Percentiles rank a stretch among this genome's conserved stretches.
These are phyloP conservation scores for Amoeboradix gromovi DNA, from an alignment of 371 early-diverging fungal genomes.

Conservation along the genomic window DNA sequence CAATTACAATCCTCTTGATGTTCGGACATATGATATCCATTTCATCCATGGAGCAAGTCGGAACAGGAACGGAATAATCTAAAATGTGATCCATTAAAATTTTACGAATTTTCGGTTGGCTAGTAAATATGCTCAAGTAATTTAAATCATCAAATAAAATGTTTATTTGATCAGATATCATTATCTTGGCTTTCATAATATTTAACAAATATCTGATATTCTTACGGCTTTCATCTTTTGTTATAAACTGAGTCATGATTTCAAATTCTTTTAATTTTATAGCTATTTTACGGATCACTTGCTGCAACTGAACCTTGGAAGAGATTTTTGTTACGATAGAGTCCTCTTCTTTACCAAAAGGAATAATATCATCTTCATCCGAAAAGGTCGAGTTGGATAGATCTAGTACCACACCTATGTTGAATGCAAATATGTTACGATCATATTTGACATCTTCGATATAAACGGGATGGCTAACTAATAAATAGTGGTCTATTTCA, in stretches of 20 bases:
- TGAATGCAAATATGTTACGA: neutral
- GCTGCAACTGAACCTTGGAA: neutral
- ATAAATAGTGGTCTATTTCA: neutral
- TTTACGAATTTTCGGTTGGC: neutral
- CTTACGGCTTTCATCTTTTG: neutral
- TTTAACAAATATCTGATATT: neutral
- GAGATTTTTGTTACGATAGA: neutral
- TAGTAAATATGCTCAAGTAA: neutral
- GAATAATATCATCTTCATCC: neutral
- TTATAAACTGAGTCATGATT: neutral
- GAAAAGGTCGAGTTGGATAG: neutral
- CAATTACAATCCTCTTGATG: neutral
- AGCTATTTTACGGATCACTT: neutral
- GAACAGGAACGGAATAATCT: neutral
- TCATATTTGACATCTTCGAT: neutral
- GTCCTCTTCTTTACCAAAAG: neutral
- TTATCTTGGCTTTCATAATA: neutral
- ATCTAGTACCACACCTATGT: neutral
- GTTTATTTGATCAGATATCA: neutral
- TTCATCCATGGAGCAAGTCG: neutral
- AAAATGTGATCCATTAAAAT: neutral
- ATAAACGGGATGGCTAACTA: neutral
- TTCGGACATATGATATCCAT: neutral
- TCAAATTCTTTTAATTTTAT: neutral
- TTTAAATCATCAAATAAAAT: neutral